Base-by-base conservation (phyloP, 1,284 basidiomycete species). In the Ustilago loliicola region DNA sequence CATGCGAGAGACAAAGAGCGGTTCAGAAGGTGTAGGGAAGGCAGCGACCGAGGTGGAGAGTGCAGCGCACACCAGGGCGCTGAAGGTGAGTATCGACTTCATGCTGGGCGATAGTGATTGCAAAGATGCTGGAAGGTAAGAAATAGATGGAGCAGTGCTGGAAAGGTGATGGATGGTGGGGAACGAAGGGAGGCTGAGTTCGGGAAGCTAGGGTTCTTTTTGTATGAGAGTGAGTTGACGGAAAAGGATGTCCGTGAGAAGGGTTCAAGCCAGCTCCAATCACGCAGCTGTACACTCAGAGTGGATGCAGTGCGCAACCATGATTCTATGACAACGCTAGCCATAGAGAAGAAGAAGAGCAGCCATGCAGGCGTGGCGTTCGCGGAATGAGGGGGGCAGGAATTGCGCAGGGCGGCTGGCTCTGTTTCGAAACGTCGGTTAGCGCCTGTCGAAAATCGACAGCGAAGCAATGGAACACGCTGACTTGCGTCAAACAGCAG, bases 1-100 rank as follows among this genome's bases (percentile, higher is more conserved):
- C 60, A 67, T 72, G 55, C 70, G 70, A 36, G 70, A 67, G 38
- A 67, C 61, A 21, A 72, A 67, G 40, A 63, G 42, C 7, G 65
- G 59, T 60, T 72, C 61, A 27, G 47, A 30, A 27, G 70, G 70
- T 0, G 64, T 66, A 19, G 71, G 71, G 17, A 53, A 38, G 13
- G 65, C 70, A 1, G 50, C 7, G 1, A 21, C 61, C 36, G 54
- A 61, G 19, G 60, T 27, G n/a, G 54, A 29, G 19, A 66, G 23
- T 9, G 62, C 59, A 59, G 59, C 54, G 36, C 54, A 61, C 29
- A 61, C 23, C 23, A 72, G 36, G 0, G 59, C 50, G 59, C 54
- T 50, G 52, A 70, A 32, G 11, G 50, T 38, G 34, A 72, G 17
- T 27, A 42, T 47, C 21, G 60, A 63, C 56, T 60, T 72, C 70